A percentile compares a stretch with the other conserved stretches of the same genome.
These are phyloP conservation scores for Ascochyta rabiei DNA, from an alignment of 2,329 filamentous ascomycete genomes.

Conservation along the genomic window DNA sequence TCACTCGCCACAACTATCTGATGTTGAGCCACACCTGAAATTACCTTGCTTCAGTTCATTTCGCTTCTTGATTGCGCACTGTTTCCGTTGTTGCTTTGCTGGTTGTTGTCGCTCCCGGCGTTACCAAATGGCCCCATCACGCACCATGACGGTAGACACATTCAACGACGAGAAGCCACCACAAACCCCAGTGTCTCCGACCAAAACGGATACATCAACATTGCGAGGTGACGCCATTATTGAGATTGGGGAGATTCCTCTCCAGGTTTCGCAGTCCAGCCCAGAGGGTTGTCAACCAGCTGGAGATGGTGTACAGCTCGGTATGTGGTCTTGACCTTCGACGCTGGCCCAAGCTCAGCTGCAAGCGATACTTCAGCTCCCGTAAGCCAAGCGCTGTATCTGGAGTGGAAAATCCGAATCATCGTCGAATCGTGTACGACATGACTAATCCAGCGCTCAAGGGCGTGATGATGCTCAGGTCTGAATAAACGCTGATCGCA, in stretches of 20 bases:
- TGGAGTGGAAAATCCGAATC: no score
- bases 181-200: slow-evolving; percentile 37
- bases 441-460: neutral
- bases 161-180: slow-evolving; percentile 31
- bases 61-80: slow-evolving; percentile 7
- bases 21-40: slow-evolving; percentile 30
- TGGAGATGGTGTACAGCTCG: slow-evolving; percentile 38
- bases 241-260: slow-evolving; percentile 34
- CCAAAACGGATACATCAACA: slow-evolving; percentile 34
- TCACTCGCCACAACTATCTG: slow-evolving; percentile 31
- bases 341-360: slow-evolving; percentile 17
- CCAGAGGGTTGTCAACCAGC: slow-evolving; percentile 20
- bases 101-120: neutral
- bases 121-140: slow-evolving; percentile 34
- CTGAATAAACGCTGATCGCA: slow-evolving; percentile 17
- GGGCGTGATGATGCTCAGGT: no score
- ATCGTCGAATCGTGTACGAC: neutral
- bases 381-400: neutral
- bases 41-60: slow-evolving; percentile 1
- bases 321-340: slow-evolving; percentile 29
- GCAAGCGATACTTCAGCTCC: neutral
- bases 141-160: slow-evolving; percentile 43
- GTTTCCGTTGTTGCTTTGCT: neutral
- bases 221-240: slow-evolving; percentile 41
- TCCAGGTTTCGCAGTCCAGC: slow-evolving; percentile 19